Evolutionary conservation across 1,284 basidiomycete genomes (phyloP).

Genomic region (Sphagnurus paluster): DNA sequence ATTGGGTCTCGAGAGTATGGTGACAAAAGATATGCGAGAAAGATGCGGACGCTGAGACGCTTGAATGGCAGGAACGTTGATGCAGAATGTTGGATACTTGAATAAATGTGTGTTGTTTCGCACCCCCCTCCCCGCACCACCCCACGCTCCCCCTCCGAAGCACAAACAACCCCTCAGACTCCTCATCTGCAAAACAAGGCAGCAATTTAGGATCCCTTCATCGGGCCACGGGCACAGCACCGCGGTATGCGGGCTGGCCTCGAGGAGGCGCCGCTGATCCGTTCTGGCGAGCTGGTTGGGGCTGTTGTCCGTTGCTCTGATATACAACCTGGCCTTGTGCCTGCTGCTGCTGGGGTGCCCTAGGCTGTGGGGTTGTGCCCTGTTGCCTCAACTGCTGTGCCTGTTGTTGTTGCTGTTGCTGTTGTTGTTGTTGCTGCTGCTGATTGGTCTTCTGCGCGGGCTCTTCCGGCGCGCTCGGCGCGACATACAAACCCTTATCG

Average conservation of each 20-base stretch:
- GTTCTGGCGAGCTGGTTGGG: slow-evolving; percentile 28
- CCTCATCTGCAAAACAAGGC: too few relatives aligned
- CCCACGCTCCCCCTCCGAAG: too few relatives aligned
- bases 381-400: slow-evolving; percentile 20
- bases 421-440: slow-evolving; percentile 28
- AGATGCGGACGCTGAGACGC: slow-evolving; percentile 11
- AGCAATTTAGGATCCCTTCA: too few relatives aligned
- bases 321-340: slow-evolving; percentile 22
- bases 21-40: background rate
- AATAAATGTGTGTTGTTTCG: slow-evolving; percentile 10
- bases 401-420: slow-evolving; percentile 24
- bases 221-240: slow-evolving; percentile 33
- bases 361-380: background rate
- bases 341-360: slow-evolving; percentile 10
- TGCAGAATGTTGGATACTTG: slow-evolving; percentile 8
- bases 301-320: slow-evolving; percentile 25
- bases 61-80: slow-evolving; percentile 6
- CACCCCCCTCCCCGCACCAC: slow-evolving; percentile 1
- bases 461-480: slow-evolving; percentile 59
- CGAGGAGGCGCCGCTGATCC: slow-evolving; percentile 26
- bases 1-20: slow-evolving; percentile 4
- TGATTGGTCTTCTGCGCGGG: slow-evolving; percentile 29
- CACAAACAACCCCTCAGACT: too few relatives aligned
- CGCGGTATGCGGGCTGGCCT: slow-evolving; percentile 32
- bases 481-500: slow-evolving; percentile 92